Percentiles rank a stretch among this genome's conserved stretches.
phyloP scores from a whole-genome alignment of 768 basidiomycete genomes.

The Leccinum variicolor region DNA sequence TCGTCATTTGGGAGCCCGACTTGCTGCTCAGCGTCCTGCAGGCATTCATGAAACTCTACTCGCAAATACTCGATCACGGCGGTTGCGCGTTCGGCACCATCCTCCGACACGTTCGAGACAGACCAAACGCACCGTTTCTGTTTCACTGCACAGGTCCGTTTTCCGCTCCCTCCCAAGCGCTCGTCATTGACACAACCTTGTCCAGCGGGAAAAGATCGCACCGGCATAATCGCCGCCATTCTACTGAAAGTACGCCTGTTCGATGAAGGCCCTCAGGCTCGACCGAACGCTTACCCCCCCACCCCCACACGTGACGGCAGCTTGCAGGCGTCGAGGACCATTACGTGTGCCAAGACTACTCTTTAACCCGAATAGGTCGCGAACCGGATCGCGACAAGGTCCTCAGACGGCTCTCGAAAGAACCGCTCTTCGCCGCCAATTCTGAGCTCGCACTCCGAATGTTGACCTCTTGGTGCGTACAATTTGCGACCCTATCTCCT shows the following conservation, averaged over 20 bases:
- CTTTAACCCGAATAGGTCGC: slow-evolving; percentile 73
- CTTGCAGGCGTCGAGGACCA: slow-evolving; percentile 70
- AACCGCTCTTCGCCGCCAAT: slow-evolving; percentile 71
- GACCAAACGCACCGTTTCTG: slow-evolving; percentile 58
- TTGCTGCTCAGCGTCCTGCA: slow-evolving; percentile 25
- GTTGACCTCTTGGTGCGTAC: slow-evolving; percentile 66
- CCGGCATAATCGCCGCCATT: slow-evolving; percentile 72
- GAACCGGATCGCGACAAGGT: slow-evolving; percentile 74
- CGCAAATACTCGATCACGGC: slow-evolving; percentile 76
- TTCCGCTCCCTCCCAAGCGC: not conserved
- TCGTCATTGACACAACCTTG: not conserved
- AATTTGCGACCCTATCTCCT: not conserved
- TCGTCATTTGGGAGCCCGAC: not conserved
- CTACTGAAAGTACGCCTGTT: slow-evolving; percentile 53
- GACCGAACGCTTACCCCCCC: not conserved
- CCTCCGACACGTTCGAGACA: slow-evolving; percentile 70
- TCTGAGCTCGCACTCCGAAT: slow-evolving; percentile 77
- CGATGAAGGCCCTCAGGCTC: not conserved
- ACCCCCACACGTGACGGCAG: slow-evolving; percentile 32
- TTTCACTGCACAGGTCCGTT: slow-evolving; percentile 73
- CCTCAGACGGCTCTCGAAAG: slow-evolving; percentile 62
- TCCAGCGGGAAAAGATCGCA: slow-evolving; percentile 78
- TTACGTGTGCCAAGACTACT: slow-evolving; percentile 67
- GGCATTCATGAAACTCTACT: slow-evolving; percentile 80
- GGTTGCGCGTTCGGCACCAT: slow-evolving; percentile 67